Evolutionary conservation across 2,329 filamentous ascomycete genomes (phyloP), one percentile per base, ranked within the genome.

Genomic region (Claviceps sp.): DNA sequence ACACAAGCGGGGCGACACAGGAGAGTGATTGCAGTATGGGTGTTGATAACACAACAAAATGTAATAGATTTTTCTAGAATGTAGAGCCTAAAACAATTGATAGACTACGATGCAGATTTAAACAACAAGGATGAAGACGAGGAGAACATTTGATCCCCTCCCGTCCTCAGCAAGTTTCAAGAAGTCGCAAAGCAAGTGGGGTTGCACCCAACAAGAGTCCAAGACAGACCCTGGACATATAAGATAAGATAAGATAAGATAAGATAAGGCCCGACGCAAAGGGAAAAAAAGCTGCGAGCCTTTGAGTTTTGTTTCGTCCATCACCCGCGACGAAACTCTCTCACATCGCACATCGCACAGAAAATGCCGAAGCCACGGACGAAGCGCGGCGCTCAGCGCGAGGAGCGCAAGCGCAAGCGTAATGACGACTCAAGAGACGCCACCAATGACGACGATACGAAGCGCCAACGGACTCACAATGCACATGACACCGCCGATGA

Each of bases 291-390:
- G 54, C 22, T 46, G 44, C 4, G 24, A 22, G 34, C 5, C 18
- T 14, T 26, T 30, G n/a, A 22, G 16, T 22, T n/a, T 24, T 5
- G 0, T 16, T 13, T 30, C 8, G 30, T 11, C 1, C 8, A 3
- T 30, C 2, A 30, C 30, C 30, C 44, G n/a, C 45, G 14, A 14
- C 24, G 7, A 37, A 38, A 52, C 24, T 44, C 41, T 54, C 51
- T 40, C 22, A 52, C 30, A 53, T 54, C 64, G 54, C 5, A 50
- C 53, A 52, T 41, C 22, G 51, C 37, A 52, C 55, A 64, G 53
- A 13, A 50, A 73, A 74, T 72, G 71, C 69, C 68, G 13, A 72
- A 72, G 58, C 70, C 69, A 47, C 65, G 70, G 55, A 71, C 70
- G 18, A 72, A 72, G 60, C 62, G 70, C 56, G 66, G 66, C 49